phyloP scores from a whole-genome alignment of 2,329 filamentous ascomycete species.

The Pezizomycotina sp. region DNA sequence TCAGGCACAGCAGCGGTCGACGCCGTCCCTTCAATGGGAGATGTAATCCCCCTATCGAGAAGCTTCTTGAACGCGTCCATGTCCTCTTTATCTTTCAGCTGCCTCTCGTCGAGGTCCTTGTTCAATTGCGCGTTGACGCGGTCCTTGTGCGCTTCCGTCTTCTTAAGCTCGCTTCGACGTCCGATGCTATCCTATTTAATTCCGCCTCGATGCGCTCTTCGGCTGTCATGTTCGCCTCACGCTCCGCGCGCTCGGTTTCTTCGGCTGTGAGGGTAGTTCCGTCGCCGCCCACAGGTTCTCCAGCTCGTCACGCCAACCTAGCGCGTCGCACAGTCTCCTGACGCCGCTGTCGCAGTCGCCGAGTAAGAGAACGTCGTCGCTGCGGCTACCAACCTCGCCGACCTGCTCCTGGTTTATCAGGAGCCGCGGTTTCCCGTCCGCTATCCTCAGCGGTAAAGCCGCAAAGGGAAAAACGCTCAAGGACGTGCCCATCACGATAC shows the following conservation, averaged over 20 bases:
- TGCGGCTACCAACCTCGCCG: slow-evolving; percentile 55
- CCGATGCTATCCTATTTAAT: slow-evolving; percentile 28
- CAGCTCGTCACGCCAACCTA: slow-evolving; percentile 76
- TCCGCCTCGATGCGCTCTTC: slow-evolving; percentile 27
- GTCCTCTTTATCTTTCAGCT: too few relatives aligned
- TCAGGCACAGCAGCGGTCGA: too few relatives aligned
- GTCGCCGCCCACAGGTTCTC: slow-evolving; percentile 49
- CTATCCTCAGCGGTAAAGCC: slow-evolving; percentile 50
- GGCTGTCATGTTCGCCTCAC: slow-evolving; percentile 8
- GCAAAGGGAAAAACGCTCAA: slow-evolving; percentile 81
- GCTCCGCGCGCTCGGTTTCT: slow-evolving; percentile 11
- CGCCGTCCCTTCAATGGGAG: too few relatives aligned
- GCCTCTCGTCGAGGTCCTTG: slow-evolving; percentile 23
- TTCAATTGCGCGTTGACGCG: slow-evolving; percentile 26
- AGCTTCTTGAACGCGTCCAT: too few relatives aligned
- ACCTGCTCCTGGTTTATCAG: slow-evolving; percentile 78
- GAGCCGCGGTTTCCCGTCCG: slow-evolving; percentile 51
- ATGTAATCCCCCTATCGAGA: too few relatives aligned
- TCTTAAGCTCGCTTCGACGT: slow-evolving; percentile 28
- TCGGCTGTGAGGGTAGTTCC: slow-evolving; percentile 37
- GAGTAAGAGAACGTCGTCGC: slow-evolving; percentile 71
- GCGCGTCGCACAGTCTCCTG: slow-evolving; percentile 54
- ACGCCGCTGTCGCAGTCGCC: slow-evolving; percentile 75
- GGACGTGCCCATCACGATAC: slow-evolving; percentile 78
- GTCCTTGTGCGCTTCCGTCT: slow-evolving; percentile 24